Evolutionary conservation across 2,329 filamentous ascomycete species (phyloP), one percentile per base, ranked within the genome.

Genomic region (Xylaria sp.): DNA sequence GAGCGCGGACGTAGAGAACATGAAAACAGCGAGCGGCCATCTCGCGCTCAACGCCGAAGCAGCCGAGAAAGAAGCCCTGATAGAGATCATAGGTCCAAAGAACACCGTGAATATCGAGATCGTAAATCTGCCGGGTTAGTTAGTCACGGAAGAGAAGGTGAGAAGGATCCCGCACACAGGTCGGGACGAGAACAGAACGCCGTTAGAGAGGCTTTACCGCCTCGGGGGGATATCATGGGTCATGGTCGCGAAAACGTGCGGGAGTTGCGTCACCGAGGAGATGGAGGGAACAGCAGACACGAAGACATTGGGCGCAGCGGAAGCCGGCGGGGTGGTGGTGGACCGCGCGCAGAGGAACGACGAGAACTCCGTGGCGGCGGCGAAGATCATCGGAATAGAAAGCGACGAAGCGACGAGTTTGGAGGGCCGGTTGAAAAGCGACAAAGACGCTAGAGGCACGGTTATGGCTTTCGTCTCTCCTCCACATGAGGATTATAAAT

Each of bases 401-500:
- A 81, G 70, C 77, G 79, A 37, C 76, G 77, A 68, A 84, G 81
- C 66, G 83, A 85, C 62, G 83, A 84, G 53, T 79, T 79, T 58
- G 68, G 58, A 49, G 58, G 70, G 44, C 68, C 72, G 35, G 62
- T 54, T 60, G 83, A 86, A 63, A 87, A 87, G 78, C 78, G 84
- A 72, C 79, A 76, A 65, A 79, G 84, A 73, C 84, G 78, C 71
- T 73, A 74, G 67, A 11, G n/a, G 23, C 43, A 31, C 23, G 21
- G 29, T 44, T 8, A 4, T 53, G 33, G 23, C 48, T 11, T 40
- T 29, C 48, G 27, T 29, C 54, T 19, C 37, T 40, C 8, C 27
- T 27, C 46, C 38, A 44, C 44, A 37, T 21, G 7, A 48, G 41
- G 37, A 15, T 31, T 15, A n/a, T 41, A 44, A 38, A 29, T 33